Evolutionary conservation across 345 rosid species (phyloP), one percentile per base, ranked within the genome.

Genomic region (Diplotaxis tenuifolia): DNA sequence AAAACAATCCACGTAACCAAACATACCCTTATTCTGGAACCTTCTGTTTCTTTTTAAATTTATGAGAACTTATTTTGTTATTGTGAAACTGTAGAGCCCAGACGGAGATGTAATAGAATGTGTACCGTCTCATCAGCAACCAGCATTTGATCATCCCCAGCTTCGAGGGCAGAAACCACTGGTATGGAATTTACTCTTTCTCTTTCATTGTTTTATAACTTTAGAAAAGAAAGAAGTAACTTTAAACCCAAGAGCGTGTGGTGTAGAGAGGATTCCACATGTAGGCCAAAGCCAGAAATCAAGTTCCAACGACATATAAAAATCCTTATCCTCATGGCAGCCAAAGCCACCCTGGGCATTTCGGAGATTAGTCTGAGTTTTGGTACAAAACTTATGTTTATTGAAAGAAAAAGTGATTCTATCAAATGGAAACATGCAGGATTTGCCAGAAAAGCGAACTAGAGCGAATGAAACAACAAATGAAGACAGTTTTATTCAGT

Each of bases 61-160:
- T 7, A 12, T 31, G 12, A 9, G 3, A 9, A 58, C 20, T 18
- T 38, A 58, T 34, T n/a, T 45, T 64, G 18, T 66, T 58, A 4
- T 47, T 49, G 4, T 65, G 21, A 23, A 28, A n/a, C 59, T 78
- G 72, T 83, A 95, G 99, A 95, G 99, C 54, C 96, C 96, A 62
- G 99, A 92, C 67, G 96, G 96, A n/a, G 99, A 95, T 87, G 53
- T 88, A 58, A 87, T 95, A 73, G 96, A 95, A 65, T 95, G 99
- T 83, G 96, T 92, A 64, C 45, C 62, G 28, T 82, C 96, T 81
- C 93, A 88, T 80, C 85, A 79, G 15, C 99, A 95, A 79, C 93
- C 96, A 58, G 96, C 97, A 72, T 95, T 95, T 70, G 99, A 95
- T 72, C 99, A 90, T 80, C 96, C 96, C 15, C 69, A 82, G 80